Conservation (phyloP, 2,329 filamentous ascomycete genomes). For the Hypomyces rosellus region DNA sequence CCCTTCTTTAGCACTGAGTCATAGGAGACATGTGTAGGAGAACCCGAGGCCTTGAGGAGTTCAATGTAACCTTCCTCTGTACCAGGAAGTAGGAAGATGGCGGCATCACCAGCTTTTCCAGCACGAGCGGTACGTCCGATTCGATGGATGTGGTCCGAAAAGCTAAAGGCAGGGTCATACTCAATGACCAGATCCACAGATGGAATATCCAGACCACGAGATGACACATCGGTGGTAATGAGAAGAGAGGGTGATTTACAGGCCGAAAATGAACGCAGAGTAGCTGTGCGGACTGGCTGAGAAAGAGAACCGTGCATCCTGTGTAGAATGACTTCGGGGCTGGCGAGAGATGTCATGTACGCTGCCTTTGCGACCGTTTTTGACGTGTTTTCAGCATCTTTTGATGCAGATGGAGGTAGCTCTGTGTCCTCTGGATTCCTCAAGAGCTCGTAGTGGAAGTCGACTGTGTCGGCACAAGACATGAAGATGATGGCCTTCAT, state of each 20-base stretch:
- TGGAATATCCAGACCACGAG: conserved; percentile 89
- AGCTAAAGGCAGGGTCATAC: conserved; percentile 91
- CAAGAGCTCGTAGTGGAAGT: conserved; percentile 90
- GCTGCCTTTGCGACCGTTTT: conserved; percentile 63
- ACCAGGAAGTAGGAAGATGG: conserved; percentile 85
- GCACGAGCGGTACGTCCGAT: conserved; percentile 93
- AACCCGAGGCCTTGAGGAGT: conserved; percentile 51
- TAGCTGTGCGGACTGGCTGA: conserved; percentile 80
- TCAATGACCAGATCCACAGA: conserved; percentile 93
- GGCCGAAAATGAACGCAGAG: conserved; percentile 70
- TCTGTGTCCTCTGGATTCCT: conserved; percentile 34
- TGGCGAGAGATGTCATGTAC: conserved; percentile 68
- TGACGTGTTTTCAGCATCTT: conserved; percentile 33
- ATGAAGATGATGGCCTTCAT: conserved; percentile 98
- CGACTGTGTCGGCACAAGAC: conserved; percentile 92
- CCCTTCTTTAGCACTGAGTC: conserved; percentile 58
- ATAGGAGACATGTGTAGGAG: conserved; percentile 45
- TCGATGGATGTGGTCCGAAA: conserved; percentile 89
- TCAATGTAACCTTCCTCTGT: conserved; percentile 87
- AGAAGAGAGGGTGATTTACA: conserved; percentile 73
- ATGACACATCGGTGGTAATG: conserved; percentile 91
- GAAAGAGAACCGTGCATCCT: conserved; percentile 88
- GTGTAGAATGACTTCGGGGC: conserved; percentile 67
- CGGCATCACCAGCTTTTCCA: conserved; percentile 77
- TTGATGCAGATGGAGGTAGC: conserved; percentile 21